These are phyloP conservation scores for Haberlea rhodopensis DNA, from an alignment of 257 asterid species.

Conservation along the genomic window DNA sequence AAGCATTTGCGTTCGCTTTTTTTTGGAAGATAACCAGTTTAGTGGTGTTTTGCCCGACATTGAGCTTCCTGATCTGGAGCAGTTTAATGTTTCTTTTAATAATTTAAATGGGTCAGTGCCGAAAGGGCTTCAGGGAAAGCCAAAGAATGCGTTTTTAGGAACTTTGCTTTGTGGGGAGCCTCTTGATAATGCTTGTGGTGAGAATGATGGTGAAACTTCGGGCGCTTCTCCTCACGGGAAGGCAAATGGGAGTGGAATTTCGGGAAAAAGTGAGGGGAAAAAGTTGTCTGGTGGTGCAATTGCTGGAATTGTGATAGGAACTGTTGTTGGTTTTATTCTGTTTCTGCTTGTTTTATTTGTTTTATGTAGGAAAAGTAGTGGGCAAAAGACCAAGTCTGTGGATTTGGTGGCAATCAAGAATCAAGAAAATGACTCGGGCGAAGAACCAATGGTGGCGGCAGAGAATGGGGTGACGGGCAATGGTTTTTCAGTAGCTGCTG, in stretches of 20 bases:
- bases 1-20: conserved; percentile 68
- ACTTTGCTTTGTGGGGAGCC: conserved; percentile 76
- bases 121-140: conserved; percentile 42
- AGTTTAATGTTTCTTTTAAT: conserved; percentile 71
- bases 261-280: conserved; percentile 24
- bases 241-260: conserved; percentile 10
- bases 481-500: conserved; percentile 39
- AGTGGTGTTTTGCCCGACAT: conserved; percentile 56
- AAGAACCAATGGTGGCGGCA: conserved; percentile 39
- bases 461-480: conserved; percentile 37
- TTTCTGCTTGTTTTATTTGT: conserved; percentile 46
- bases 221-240: conserved; percentile 30
- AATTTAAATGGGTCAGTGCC: conserved; percentile 65
- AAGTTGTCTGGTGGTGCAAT: conserved; percentile 70
- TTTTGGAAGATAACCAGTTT: conserved; percentile 50
- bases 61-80: conserved; percentile 47
- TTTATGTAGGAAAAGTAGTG: conserved; percentile 58
- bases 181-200: conserved; percentile 46
- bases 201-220: conserved; percentile 33
- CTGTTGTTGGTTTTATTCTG: conserved; percentile 53
- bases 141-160: conserved; percentile 49
- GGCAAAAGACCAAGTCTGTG: conserved; percentile 46
- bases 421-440: conserved; percentile 44
- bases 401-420: conserved; percentile 49
- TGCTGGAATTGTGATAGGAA: conserved; percentile 80